phyloP scores from a whole-genome alignment of 2,329 filamentous ascomycete genomes.

The Trichoderma breve region DNA sequence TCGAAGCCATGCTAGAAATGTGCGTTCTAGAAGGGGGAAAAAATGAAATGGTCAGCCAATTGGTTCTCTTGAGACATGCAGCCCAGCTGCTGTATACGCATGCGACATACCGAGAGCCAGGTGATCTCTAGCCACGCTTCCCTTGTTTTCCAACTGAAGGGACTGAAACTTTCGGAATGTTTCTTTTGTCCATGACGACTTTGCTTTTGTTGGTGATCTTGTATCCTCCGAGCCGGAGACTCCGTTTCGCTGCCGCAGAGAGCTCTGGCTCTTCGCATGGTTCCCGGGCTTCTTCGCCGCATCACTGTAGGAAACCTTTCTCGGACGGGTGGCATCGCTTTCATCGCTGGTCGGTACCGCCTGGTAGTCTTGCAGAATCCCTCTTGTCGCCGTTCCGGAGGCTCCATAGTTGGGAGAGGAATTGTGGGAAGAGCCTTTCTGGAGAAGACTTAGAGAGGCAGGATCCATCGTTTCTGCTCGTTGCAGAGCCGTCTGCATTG shows the following conservation, averaged over 20 bases:
- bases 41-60: not conserved
- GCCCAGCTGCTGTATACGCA: not conserved
- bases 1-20: slow-evolving; percentile 81
- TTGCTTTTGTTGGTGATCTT: not conserved
- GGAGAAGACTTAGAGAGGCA: slow-evolving; percentile 18
- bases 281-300: not conserved
- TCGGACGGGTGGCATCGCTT: slow-evolving; percentile 10
- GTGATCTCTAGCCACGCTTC: slow-evolving; percentile 79
- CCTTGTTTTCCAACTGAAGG: slow-evolving; percentile 81
- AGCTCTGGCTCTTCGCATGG: not conserved
- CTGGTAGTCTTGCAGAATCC: slow-evolving; percentile 41
- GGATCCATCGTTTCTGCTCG: slow-evolving; percentile 20
- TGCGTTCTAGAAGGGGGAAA: slow-evolving; percentile 58
- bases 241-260: slow-evolving; percentile 10
- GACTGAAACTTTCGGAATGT: slow-evolving; percentile 51
- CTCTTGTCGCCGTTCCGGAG: slow-evolving; percentile 40
- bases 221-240: not conserved
- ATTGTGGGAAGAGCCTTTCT: not conserved
- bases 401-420: slow-evolving; percentile 37
- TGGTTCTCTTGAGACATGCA: slow-evolving; percentile 4
- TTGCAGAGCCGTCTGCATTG: slow-evolving; percentile 18
- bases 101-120: slow-evolving; percentile 66
- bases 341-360: slow-evolving; percentile 30
- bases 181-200: slow-evolving; percentile 49
- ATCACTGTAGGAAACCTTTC: slow-evolving; percentile 10